A percentile compares a stretch with the other conserved stretches of the same genome.
Conservation (phyloP, 352 stramenopile genomes). For the Phytopythium boreale region DNA sequence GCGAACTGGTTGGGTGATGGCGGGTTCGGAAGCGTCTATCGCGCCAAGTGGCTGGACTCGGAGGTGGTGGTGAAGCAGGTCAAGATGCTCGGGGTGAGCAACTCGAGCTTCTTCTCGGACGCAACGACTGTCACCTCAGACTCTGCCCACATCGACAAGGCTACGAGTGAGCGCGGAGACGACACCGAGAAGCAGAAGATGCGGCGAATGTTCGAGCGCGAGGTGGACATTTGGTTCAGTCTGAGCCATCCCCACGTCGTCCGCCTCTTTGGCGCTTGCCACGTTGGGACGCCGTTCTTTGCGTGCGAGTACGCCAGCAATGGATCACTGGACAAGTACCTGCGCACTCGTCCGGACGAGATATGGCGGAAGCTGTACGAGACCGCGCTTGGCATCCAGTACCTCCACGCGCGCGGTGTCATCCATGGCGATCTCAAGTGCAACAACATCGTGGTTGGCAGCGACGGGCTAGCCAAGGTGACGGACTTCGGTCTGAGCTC, state of each 20-base stretch:
- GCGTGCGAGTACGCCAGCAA: conserved; percentile 14
- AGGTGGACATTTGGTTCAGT: conserved; percentile 19
- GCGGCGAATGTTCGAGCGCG: conserved; percentile 9
- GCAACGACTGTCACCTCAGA: background rate
- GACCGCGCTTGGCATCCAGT: background rate
- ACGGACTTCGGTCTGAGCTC: conserved; percentile 3
- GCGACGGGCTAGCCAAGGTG: background rate
- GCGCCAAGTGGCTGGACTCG: conserved; percentile 7
- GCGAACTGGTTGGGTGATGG: background rate
- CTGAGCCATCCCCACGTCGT: conserved; percentile 19
- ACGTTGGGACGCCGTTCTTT: conserved; percentile 16
- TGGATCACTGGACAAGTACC: conserved; percentile 14
- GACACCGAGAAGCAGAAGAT: background rate
- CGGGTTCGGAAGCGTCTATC: conserved; percentile 1
- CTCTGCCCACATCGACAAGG: background rate
- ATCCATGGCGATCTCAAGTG: conserved; percentile 9
- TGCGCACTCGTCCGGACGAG: background rate
- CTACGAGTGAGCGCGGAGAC: background rate
- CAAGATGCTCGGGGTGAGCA: background rate
- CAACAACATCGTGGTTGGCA: conserved; percentile 2
- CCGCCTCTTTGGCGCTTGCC: conserved; percentile 15
- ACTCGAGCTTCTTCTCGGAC: background rate
- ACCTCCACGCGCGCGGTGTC: conserved; percentile 4
- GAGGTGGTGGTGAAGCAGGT: conserved; percentile 15
- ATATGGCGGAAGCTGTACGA: background rate